Evolutionary conservation across 306 rosid species (phyloP), one percentile per base, ranked within the genome.

Genomic region (Carpinus viminea): DNA sequence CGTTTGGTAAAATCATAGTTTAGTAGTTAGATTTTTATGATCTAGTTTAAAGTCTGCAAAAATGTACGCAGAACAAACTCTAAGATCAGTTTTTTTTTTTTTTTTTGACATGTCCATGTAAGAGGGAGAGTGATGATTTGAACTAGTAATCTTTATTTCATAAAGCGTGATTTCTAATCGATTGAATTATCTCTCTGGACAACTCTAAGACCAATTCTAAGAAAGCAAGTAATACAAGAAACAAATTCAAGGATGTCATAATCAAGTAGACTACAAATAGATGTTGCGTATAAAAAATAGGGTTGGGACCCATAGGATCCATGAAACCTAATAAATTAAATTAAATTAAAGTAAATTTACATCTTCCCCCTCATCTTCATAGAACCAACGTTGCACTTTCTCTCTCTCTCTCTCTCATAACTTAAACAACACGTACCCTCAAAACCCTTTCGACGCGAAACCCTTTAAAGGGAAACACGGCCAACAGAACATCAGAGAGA

Each of bases 331-430:
- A 57, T 21, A 20, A 57, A 57, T 57, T 3, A 38, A 38, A 3
- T 3, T 38, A 41, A 41, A 68, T 36, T 0, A 4, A 3, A 2
- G n/a, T 12, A 45, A 68, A 71, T 75, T 0, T 0, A 78, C 12
- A 59, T 59, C 2, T 50, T 59, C 65, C 50, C 46, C 56, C 53
- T 45, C 26, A 76, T 68, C 59, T 83, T 81, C 93, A 50, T 21
- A 78, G 86, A 77, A 86, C 31, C 78, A 83, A 70, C 91, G 76
- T 21, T 9, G 88, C 78, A 76, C 72, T 73, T 87, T 89, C 88
- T 65, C 20, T 34, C 2, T 43, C 18, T 70, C 5, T 20, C 31
- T 51, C 71, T 31, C 71, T 8, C 47, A 43, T 53, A 60, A 72
- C 77, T 73, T 74, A 26, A 64, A 65, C 70, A 79, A 79, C 69